These are phyloP conservation scores for Nemania diffusa DNA, from an alignment of 2,329 filamentous ascomycete species.

Conservation along the genomic window DNA sequence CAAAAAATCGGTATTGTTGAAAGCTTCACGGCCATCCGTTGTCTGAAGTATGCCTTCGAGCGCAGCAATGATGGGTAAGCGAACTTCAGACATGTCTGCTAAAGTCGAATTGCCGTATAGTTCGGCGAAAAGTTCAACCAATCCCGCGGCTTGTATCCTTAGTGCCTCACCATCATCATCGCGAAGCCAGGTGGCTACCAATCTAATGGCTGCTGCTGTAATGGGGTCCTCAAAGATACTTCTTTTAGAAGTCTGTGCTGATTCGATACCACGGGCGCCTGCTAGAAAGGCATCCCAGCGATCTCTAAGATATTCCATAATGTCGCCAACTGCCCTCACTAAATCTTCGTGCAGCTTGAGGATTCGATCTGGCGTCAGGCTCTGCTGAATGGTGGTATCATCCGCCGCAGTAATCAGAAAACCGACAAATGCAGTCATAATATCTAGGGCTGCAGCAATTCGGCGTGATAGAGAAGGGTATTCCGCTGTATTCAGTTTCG, in stretches of 20 bases:
- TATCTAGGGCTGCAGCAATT: constrained; percentile 69
- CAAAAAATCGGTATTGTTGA: constrained; percentile 26
- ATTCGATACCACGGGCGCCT: constrained; percentile 54
- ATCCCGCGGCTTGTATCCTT: constrained; percentile 65
- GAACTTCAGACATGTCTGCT: constrained; percentile 59
- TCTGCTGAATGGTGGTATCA: constrained; percentile 41
- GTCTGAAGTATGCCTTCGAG: constrained; percentile 67
- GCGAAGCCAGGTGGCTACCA: constrained; percentile 73
- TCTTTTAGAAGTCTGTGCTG: constrained; percentile 67
- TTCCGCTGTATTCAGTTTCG: constrained; percentile 64
- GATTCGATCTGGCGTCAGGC: constrained; percentile 67
- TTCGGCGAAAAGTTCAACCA: constrained; percentile 72
- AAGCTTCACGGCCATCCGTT: constrained; percentile 53
- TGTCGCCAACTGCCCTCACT: constrained; percentile 69
- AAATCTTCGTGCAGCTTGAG: constrained; percentile 59
- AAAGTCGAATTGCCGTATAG: constrained; percentile 58
- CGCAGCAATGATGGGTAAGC: constrained; percentile 66
- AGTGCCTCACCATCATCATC: constrained; percentile 73
- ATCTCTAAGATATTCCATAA: constrained; percentile 74
- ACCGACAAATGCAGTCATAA: constrained; percentile 69
- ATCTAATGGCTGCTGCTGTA: constrained; percentile 66
- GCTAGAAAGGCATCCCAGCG: constrained; percentile 67
- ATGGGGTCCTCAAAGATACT: constrained; percentile 65
- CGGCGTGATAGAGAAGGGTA: constrained; percentile 64
- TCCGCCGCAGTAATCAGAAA: constrained; percentile 66